Base-by-base conservation (phyloP, 2,329 filamentous ascomycete species). In the Colletotrichum shisoi region DNA sequence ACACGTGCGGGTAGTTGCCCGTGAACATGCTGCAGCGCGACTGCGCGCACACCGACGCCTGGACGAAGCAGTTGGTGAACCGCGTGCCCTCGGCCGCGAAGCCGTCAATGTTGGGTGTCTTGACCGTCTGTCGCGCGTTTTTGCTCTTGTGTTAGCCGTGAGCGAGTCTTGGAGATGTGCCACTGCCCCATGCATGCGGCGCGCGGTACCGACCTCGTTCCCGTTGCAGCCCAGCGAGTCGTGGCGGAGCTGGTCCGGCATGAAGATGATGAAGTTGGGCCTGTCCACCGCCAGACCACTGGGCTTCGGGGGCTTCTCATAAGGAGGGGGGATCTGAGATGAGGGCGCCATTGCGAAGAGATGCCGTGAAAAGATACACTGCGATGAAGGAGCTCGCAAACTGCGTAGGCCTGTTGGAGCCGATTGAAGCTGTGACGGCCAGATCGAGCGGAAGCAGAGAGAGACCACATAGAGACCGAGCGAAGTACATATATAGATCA, bases 21-120 rank as follows among this genome's bases (percentile, higher is more conserved):
- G 80, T 83, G 63, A 83, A 83, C 76, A 83, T 81, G 68, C 75
- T 78, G 69, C 80, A 82, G 62, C 81, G 74, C 4, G 79, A 82
- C 64, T 83, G 81, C 0, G 79, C 78, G 73, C 81, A 83, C 0
- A 82, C 80, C 0, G 80, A 80, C 2, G 81, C 80, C 64, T 83
- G 81, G 0, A 75, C 73, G 71, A 79, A 83, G 69, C 77, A 80
- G 61, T 83, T 82, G 21, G 79, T 81, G 68, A 83, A 83, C 1
- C 75, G 75, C 3, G 75, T 79, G 13, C 77, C 79, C 0, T 74
- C 70, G 0, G 69, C 63, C 11, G 76, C 74, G 69, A 83, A 81
- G 11, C 76, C 74, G 63, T 82, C 79, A 17, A 82, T 79, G 54
- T 82, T 80, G 12, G 78, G 79, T 0, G 79, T 82, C 37, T 74